Evolutionary conservation across 73 alveolate species (phyloP), one percentile per base, ranked within the genome.

Genomic region (Paramecium tetraurelia): DNA sequence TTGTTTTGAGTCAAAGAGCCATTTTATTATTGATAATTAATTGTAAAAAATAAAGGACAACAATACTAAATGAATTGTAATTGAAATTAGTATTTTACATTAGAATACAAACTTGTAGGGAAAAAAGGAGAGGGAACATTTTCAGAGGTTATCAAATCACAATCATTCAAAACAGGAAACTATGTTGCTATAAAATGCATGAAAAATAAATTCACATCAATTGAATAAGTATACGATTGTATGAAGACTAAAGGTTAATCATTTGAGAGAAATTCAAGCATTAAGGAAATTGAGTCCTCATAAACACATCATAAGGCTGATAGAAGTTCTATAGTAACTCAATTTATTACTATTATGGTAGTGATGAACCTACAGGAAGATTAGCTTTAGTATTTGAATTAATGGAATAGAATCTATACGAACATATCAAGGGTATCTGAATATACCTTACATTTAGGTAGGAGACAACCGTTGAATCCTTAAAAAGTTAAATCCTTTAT

Each of bases 281-380:
- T 89, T 98, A 38, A 87, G 99, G 89, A 95, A 99, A 85, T 94
- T 97, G 11, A 95, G 98, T 59, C 99, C 99, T 27, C 99, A 98
- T 86, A 98, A 99, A 63, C 97, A 99, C 89, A 97, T 99, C 83
- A 97, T 99, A 85, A 98, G 98, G 95, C 92, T 99, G 59, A 96
- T 98, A 18, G 99, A 97, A 85, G 98, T 96, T 3, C 95, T 97
- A 58, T 97, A 96, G 97, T 94, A 94, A 86, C 38, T 46, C 4
- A 31, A 22, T 22, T 44, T 59, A 41, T 10, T 12, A 58, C 9
- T 11, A 63, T 31, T 29, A 71, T 86, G 27, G 9, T 59, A 94
- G 96, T 92, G 99, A 98, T 89, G 99, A 98, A 89, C 99, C 99
- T 16, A 98, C 99, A 9, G 99, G 99, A 5, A 95, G 99, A 58